A percentile compares a stretch with the other conserved stretches of the same genome.
Conservation (phyloP, 202 grass and related monocot genomes). For the Musa balbisiana region DNA sequence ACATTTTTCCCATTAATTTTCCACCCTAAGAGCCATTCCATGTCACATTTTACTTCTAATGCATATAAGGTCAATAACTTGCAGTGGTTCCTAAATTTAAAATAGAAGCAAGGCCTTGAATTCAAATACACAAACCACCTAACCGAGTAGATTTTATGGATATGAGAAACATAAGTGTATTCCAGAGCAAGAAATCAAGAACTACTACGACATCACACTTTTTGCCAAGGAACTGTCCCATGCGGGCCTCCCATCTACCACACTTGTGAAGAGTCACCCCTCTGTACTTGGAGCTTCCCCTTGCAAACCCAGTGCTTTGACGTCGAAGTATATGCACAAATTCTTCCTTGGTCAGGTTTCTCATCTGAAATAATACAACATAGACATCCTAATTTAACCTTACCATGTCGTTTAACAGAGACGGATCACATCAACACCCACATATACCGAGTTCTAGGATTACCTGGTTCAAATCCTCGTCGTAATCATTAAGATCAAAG, state of each 20-base stretch:
- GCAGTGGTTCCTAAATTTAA: not conserved
- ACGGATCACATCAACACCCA: not conserved
- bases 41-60: too few relatives aligned
- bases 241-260: slow-evolving; percentile 13
- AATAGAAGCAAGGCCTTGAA: not conserved
- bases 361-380: slow-evolving; percentile 6
- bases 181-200: not conserved
- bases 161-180: not conserved
- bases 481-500: slow-evolving; percentile 14
- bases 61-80: not conserved
- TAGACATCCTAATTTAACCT: too few relatives aligned
- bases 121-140: not conserved
- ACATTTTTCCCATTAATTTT: too few relatives aligned
- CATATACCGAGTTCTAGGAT: not conserved
- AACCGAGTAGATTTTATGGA: not conserved
- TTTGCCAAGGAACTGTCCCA: slow-evolving; percentile 19
- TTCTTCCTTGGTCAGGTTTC: slow-evolving; percentile 17
- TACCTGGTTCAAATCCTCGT: slow-evolving; percentile 19
- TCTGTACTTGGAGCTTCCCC: slow-evolving; percentile 22
- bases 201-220: not conserved
- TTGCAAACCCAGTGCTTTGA: slow-evolving; percentile 25
- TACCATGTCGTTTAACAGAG: too few relatives aligned
- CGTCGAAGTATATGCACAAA: slow-evolving; percentile 19
- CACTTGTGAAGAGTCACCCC: slow-evolving; percentile 17
- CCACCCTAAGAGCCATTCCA: too few relatives aligned